Percentiles rank a stretch among this genome's conserved stretches.
Conservation (phyloP, 495 filamentous ascomycete genomes). For the Hypoxylon fragiforme region DNA sequence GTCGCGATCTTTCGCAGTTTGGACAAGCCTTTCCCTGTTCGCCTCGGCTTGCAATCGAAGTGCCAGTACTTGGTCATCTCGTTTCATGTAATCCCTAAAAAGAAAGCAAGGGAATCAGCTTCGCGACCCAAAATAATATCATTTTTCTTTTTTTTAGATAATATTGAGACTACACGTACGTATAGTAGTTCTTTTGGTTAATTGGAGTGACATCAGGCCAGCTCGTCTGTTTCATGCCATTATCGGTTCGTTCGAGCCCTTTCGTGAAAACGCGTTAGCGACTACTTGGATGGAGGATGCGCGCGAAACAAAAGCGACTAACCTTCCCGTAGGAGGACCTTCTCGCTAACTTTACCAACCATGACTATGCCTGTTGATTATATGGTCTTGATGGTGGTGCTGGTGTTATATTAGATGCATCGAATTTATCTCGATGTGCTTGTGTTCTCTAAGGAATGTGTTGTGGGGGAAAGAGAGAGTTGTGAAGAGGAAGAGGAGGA, state of each 20-base stretch:
- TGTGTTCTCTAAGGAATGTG: no score
- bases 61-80: slow-evolving; percentile 93
- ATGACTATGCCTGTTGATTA: slow-evolving; percentile 34
- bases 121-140: background rate
- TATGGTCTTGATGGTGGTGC: background rate
- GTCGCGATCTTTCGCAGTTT: slow-evolving; percentile 82
- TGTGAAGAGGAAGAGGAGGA: background rate
- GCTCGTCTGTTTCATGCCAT: slow-evolving; percentile 90
- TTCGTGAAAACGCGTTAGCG: slow-evolving; percentile 1
- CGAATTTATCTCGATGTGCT: background rate
- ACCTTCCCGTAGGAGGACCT: slow-evolving; percentile 57
- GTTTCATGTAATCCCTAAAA: slow-evolving; percentile 89
- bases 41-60: slow-evolving; percentile 85
- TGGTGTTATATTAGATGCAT: slow-evolving; percentile 21
- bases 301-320: slow-evolving; percentile 8
- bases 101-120: slow-evolving; percentile 25
- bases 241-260: slow-evolving; percentile 93
- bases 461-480: background rate
- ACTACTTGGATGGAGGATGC: background rate
- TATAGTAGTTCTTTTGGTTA: slow-evolving; percentile 99
- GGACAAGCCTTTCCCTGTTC: slow-evolving; percentile 73
- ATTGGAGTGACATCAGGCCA: slow-evolving; percentile 93
- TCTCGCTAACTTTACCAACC: slow-evolving; percentile 59
- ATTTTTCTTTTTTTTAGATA: no score
- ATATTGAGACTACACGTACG: slow-evolving; percentile 69